These are phyloP conservation scores for Trichoderma orchidacearum DNA, from an alignment of 495 filamentous ascomycete species.

Conservation along the genomic window DNA sequence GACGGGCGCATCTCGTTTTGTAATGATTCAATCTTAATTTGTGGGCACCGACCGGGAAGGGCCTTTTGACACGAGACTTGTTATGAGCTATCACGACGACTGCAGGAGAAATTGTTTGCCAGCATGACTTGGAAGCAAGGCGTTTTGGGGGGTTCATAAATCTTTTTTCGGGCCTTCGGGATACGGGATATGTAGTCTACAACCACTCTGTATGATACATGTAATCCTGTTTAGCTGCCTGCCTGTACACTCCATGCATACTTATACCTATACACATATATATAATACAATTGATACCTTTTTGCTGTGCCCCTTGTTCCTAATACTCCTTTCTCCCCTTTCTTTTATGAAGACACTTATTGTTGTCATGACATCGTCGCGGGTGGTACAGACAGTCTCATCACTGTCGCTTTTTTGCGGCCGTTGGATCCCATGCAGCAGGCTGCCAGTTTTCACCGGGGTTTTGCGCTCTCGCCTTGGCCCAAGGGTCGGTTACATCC, in stretches of 20 bases:
- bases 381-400: too few species aligned
- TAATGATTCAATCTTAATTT: background rate
- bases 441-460: slow-evolving; percentile 72
- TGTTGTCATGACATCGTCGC: background rate
- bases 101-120: background rate
- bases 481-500: slow-evolving; percentile 42
- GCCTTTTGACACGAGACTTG: background rate
- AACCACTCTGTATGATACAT: background rate
- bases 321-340: background rate
- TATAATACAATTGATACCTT: slow-evolving; percentile 1
- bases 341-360: background rate
- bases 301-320: background rate
- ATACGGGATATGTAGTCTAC: slow-evolving; percentile 4
- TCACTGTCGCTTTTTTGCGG: slow-evolving; percentile 16
- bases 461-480: slow-evolving; percentile 26
- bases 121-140: background rate
- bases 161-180: too few species aligned
- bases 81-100: background rate
- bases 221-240: background rate
- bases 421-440: slow-evolving; percentile 48
- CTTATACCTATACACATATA: slow-evolving; percentile 3
- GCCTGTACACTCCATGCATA: background rate
- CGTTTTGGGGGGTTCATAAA: background rate
- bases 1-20: too few species aligned
- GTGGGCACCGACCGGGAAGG: too few species aligned